phyloP scores from a whole-genome alignment of 2,329 filamentous ascomycete species.

The Zymoseptoria brevis region DNA sequence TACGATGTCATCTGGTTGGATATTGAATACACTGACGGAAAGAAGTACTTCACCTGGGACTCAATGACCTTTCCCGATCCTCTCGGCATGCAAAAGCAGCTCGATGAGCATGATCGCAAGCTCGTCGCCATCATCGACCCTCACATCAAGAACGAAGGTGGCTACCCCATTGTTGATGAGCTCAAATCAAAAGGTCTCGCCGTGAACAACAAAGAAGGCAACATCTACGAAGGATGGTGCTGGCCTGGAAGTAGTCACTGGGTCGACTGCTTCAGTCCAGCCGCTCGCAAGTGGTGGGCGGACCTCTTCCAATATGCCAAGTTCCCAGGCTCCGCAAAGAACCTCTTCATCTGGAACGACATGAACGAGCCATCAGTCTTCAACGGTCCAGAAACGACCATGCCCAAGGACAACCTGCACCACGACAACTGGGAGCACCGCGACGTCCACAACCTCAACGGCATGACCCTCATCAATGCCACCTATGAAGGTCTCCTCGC shows the following conservation, averaged over 20 bases:
- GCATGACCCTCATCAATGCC: constrained; percentile 90
- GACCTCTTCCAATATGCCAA: constrained; percentile 75
- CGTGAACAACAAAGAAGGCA: constrained; percentile 81
- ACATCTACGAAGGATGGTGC: constrained; percentile 93
- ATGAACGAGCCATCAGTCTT: constrained; percentile 99
- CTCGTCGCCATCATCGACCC: constrained; percentile 93
- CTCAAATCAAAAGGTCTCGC: constrained; percentile 76
- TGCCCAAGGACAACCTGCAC: constrained; percentile 98
- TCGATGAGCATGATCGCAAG: constrained; percentile 78
- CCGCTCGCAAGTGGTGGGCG: constrained; percentile 85
- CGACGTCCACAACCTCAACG: constrained; percentile 92
- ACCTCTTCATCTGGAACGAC: constrained; percentile 96
- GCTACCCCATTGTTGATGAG: constrained; percentile 70
- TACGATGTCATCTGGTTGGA: constrained; percentile 99
- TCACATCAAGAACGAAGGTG: constrained; percentile 86
- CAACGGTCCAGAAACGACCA: constrained; percentile 95
- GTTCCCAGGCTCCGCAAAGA: constrained; percentile 79
- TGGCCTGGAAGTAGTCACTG: constrained; percentile 97
- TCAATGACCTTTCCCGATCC: constrained; percentile 80
- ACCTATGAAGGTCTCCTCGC: constrained; percentile 78
- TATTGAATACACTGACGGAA: constrained; percentile 92
- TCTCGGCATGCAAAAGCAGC: constrained; percentile 75
- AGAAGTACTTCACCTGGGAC: constrained; percentile 98
- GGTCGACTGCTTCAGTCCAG: constrained; percentile 94
- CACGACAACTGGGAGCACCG: constrained; percentile 90